Evolutionary conservation across 1,139 yeast genomes (phyloP).

Genomic region (Yamadazyma conglobata): DNA sequence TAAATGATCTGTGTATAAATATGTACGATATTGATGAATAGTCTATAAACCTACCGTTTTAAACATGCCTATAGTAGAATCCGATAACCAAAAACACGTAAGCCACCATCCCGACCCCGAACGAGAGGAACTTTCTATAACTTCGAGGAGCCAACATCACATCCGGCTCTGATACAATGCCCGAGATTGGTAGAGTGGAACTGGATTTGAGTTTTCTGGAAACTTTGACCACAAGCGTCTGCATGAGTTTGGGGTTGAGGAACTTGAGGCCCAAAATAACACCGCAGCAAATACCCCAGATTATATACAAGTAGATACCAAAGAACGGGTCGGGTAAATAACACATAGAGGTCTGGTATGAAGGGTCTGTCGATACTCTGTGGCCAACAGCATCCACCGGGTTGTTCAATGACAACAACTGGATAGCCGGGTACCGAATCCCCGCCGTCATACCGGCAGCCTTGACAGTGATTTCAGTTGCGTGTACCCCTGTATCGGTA

Average conservation of each 20-base stretch:
- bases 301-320: constrained; percentile 10
- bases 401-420: constrained; percentile 66
- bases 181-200: too few relatives aligned
- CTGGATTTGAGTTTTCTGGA: too few relatives aligned
- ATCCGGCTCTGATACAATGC: too few relatives aligned
- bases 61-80: constrained; percentile 4
- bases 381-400: constrained; percentile 24
- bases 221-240: too few relatives aligned
- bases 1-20: constrained; percentile 16
- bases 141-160: too few relatives aligned
- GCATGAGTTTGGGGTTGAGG: constrained; percentile 8
- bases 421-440: constrained; percentile 77
- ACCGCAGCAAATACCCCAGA: constrained; percentile 9
- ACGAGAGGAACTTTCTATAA: neutral
- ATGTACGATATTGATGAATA: neutral
- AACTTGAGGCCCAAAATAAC: constrained; percentile 8
- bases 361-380: constrained; percentile 6
- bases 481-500: constrained; percentile 33
- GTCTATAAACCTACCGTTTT: neutral
- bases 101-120: neutral
- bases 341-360: constrained; percentile 55
- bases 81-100: constrained; percentile 5
- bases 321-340: constrained; percentile 66
- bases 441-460: constrained; percentile 95
- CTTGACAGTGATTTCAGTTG: constrained; percentile 83